Percentiles rank a stretch among this genome's conserved stretches.
Conservation (phyloP, 2,329 filamentous ascomycete species). For the Aspergillus sp. region DNA sequence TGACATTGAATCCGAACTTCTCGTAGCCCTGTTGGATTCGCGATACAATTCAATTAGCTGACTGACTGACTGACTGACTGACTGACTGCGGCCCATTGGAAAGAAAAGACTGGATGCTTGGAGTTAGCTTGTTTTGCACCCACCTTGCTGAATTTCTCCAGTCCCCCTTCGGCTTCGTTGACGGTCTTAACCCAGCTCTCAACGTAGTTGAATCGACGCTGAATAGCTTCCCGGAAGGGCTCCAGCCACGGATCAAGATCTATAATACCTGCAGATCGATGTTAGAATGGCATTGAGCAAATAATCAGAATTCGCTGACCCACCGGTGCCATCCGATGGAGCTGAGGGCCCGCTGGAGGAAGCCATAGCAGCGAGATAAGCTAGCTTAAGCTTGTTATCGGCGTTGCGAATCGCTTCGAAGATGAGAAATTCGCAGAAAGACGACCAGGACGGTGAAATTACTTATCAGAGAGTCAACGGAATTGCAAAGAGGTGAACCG, state of each 20-base stretch:
- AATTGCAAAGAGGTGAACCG: background rate
- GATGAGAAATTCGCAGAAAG: background rate
- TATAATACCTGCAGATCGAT: slow-evolving; percentile 66
- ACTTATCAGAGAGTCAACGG: background rate
- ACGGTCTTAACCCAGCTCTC: slow-evolving; percentile 86
- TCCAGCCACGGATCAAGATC: slow-evolving; percentile 85
- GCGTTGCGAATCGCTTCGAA: background rate
- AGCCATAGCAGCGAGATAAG: slow-evolving; percentile 20
- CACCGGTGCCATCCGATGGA: slow-evolving; percentile 31
- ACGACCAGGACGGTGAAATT: background rate
- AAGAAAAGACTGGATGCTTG: background rate
- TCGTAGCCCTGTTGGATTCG: slow-evolving; percentile 68
- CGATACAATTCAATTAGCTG: background rate
- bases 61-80: background rate
- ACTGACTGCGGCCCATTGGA: background rate
- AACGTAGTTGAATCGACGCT: slow-evolving; percentile 73
- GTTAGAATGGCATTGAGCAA: background rate
- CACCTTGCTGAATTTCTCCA: slow-evolving; percentile 88
- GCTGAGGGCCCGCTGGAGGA: slow-evolving; percentile 11
- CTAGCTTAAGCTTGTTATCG: background rate
- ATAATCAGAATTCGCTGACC: slow-evolving; percentile 9
- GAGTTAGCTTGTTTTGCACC: slow-evolving; percentile 20
- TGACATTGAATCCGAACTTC: slow-evolving; percentile 80
- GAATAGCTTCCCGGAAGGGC: slow-evolving; percentile 77
- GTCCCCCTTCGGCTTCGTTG: slow-evolving; percentile 77